Conservation (phyloP, 169 alveolate species). For the Amoebophrya sp. region DNA sequence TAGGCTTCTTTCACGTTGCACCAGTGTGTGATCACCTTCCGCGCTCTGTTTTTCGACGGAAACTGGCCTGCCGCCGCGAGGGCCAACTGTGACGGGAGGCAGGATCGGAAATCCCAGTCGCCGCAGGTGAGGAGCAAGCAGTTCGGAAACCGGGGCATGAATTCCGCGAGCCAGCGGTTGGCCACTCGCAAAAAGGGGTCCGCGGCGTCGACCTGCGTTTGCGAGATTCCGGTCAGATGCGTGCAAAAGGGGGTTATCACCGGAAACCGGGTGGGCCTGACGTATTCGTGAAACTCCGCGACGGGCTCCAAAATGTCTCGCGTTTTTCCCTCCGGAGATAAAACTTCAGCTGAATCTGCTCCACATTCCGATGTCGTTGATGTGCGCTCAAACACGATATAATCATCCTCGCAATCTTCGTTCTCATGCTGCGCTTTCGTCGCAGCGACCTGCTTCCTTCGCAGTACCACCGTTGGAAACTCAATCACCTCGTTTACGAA, state of each 20-base stretch:
- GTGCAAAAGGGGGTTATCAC: background rate
- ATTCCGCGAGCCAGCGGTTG: background rate
- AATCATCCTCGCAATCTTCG: no score
- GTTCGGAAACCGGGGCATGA: background rate
- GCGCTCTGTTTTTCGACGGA: background rate
- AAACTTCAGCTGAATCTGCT: no score
- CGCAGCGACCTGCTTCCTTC: no score
- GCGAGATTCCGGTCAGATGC: background rate
- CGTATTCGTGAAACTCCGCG: background rate
- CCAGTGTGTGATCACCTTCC: background rate
- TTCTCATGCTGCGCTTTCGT: no score
- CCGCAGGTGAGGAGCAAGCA: background rate
- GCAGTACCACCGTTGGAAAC: background rate
- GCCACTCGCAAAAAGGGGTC: background rate
- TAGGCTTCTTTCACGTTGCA: background rate
- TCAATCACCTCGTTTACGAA: background rate
- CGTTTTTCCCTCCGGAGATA: no score
- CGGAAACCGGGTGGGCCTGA: background rate
- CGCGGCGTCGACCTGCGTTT: background rate
- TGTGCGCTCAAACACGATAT: no score
- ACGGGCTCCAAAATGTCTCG: no score
- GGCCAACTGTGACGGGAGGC: background rate
- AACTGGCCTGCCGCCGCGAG: background rate
- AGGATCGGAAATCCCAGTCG: background rate
- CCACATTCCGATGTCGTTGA: no score